Evolutionary conservation across 768 basidiomycete genomes (phyloP), one percentile per base, ranked within the genome.

Genomic region (Kockovaella imperatae): DNA sequence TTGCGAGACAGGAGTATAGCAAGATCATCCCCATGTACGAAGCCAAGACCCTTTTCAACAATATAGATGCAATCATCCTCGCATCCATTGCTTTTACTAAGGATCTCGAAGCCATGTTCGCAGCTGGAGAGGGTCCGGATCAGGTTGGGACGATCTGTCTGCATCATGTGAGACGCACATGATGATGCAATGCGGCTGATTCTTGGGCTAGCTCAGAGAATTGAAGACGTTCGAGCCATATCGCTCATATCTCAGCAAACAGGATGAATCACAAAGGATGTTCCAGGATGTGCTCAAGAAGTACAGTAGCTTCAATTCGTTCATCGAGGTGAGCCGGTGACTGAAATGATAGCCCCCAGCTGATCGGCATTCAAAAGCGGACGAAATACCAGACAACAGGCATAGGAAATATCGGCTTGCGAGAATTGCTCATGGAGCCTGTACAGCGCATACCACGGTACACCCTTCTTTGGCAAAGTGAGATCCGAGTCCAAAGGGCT

Each of bases 361-460:
- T n/a, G n/a, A n/a, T n/a, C n/a, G n/a, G n/a, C n/a, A n/a, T n/a
- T n/a, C n/a, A 1, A 20, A 42, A 69, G 68, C 57, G 61, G 18
- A 67, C 64, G 11, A 90, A 93, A 75, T 93, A 91, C 66, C 57
- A 64, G 42, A 71, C 70, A 20, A 57, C 68, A 28, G 55, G 78
- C 59, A 89, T 86, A 66, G 56, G 68, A 24, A 85, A 88, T 32
- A 79, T 93, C 47, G 89, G 87, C 35, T 75, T 96, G 46, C 79
- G 90, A 23, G 90, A 93, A 67, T 79, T 95, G 41, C 77, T 96
- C 18, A 93, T 93, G 83, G 91, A 97, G 57, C 91, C 91, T 14
- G 87, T 95, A 4, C 91, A 97, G 64, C 82, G 91, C 28, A 88
- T 97, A 62, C 90, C 91, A 3, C 78, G 93, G 56, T 96, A 96